Evolutionary conservation across 331 rosid genomes (phyloP).

Genomic region (Malus hybrid): DNA sequence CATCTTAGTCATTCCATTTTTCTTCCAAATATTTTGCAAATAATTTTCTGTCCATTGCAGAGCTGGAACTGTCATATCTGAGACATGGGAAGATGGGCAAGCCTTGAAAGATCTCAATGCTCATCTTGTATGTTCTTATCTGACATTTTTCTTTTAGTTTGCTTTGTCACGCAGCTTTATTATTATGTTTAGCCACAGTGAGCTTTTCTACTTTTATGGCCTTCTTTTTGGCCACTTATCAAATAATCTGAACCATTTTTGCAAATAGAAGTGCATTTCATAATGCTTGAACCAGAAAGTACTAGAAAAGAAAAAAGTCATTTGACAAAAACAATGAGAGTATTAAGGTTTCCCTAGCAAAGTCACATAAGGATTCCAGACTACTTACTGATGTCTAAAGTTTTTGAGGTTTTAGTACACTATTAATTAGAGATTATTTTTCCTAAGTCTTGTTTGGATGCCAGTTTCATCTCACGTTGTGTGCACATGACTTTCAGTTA

Average conservation of each 20-base stretch:
- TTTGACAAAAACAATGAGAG: neutral
- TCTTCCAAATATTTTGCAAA: conserved; percentile 5
- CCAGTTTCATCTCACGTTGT: neutral
- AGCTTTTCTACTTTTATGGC: neutral
- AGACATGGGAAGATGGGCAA: conserved; percentile 99
- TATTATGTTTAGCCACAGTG: neutral
- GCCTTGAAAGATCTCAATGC: conserved; percentile 81
- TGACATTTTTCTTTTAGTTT: neutral
- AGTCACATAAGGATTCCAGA: neutral
- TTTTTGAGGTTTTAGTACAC: neutral
- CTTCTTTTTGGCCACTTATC: neutral
- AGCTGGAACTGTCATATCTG: conserved; percentile 97
- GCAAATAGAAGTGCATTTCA: neutral
- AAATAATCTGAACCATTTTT: neutral
- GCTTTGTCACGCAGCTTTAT: neutral
- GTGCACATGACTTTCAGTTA: neutral
- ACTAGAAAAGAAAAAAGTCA: neutral
- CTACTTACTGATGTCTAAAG: neutral
- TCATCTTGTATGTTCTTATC: conserved; percentile 73
- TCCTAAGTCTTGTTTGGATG: neutral
- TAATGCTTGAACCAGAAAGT: neutral
- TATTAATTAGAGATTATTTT: neutral
- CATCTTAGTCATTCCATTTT: neutral
- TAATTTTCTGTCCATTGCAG: conserved; percentile 36
- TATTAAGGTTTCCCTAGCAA: neutral